Conservation (phyloP, 176 grass and related monocot genomes). For the Aegilops longissima region DNA sequence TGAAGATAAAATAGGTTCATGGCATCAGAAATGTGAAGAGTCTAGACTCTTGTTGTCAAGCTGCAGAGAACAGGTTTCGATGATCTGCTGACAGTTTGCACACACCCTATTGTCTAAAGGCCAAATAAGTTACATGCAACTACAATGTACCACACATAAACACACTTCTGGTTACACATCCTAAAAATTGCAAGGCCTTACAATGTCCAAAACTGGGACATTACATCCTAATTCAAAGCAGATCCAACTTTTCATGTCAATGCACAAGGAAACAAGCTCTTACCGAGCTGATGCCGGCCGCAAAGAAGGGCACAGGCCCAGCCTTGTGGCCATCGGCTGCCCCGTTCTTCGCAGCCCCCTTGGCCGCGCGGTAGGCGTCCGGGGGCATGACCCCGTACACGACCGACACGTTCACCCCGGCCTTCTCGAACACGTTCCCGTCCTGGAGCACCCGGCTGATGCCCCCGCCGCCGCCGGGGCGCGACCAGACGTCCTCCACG, state of each 20-base stretch:
- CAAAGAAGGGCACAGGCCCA: slow-evolving; percentile 89
- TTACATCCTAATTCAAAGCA: neutral
- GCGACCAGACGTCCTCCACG: slow-evolving; percentile 94
- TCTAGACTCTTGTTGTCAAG: neutral
- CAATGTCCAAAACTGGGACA: neutral
- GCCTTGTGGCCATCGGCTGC: slow-evolving; percentile 44
- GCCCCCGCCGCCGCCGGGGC: slow-evolving; percentile 80
- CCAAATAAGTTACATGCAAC: neutral
- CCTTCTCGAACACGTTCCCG: slow-evolving; percentile 89
- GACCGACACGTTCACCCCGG: slow-evolving; percentile 91
- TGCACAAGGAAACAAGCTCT: slow-evolving; percentile 4
- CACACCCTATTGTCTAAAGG: neutral
- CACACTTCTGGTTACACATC: neutral
- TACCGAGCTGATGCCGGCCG: slow-evolving; percentile 94
- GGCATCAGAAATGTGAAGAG: neutral
- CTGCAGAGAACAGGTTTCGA: neutral
- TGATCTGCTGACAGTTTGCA: neutral
- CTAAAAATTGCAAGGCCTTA: neutral
- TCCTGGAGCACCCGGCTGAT: slow-evolving; percentile 97
- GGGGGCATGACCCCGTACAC: slow-evolving; percentile 95
- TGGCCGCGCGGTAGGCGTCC: slow-evolving; percentile 91
- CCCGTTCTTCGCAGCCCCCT: slow-evolving; percentile 49
- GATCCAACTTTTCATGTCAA: neutral
- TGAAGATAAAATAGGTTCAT: neutral
- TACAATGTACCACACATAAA: neutral